Percentiles rank a stretch among this genome's conserved stretches.
phyloP scores from a whole-genome alignment of 208 protist genomes.

The Trypanosoma mega region DNA sequence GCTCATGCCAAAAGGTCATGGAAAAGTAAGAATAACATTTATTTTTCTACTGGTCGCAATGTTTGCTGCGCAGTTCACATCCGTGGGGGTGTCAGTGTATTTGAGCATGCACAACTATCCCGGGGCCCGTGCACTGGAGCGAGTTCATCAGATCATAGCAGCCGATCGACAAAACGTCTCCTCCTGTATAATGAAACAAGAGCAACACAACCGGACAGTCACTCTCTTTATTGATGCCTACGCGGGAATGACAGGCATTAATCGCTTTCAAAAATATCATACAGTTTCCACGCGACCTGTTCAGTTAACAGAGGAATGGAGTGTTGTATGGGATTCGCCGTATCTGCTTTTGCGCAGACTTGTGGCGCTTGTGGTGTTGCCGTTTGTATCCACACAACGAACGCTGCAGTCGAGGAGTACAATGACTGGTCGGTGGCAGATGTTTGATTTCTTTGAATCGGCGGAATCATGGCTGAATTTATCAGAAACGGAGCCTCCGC shows the following conservation, averaged over 20 bases:
- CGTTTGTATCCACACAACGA: slow-evolving; percentile 5
- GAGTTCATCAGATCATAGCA: slow-evolving; percentile 26
- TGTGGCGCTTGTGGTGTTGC: slow-evolving; percentile 7
- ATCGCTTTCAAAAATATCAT: slow-evolving; percentile 47
- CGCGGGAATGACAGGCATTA: slow-evolving; percentile 52
- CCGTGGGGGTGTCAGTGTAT: slow-evolving; percentile 32
- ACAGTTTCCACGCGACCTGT: background rate
- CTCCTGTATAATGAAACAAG: slow-evolving; percentile 7
- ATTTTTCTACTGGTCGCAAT: slow-evolving; percentile 1
- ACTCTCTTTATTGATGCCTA: slow-evolving; percentile 55
- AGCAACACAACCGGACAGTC: background rate
- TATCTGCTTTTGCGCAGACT: slow-evolving; percentile 13
- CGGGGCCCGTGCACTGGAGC: slow-evolving; percentile 28
- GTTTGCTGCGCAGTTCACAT: slow-evolving; percentile 20
- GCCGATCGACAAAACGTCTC: slow-evolving; percentile 11
- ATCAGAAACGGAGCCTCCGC: background rate
- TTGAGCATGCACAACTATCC: slow-evolving; percentile 46
- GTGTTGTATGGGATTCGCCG: background rate
- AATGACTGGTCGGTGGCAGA: background rate
- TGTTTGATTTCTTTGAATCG: slow-evolving; percentile 6
- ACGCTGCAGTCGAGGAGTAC: background rate
- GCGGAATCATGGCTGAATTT: too few species aligned
- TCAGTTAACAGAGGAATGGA: background rate
- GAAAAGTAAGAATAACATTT: too few species aligned
- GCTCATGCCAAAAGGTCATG: too few species aligned